Evolutionary conservation across 768 basidiomycete genomes (phyloP), one percentile per base, ranked within the genome.

Genomic region (Tulasnella calospora): DNA sequence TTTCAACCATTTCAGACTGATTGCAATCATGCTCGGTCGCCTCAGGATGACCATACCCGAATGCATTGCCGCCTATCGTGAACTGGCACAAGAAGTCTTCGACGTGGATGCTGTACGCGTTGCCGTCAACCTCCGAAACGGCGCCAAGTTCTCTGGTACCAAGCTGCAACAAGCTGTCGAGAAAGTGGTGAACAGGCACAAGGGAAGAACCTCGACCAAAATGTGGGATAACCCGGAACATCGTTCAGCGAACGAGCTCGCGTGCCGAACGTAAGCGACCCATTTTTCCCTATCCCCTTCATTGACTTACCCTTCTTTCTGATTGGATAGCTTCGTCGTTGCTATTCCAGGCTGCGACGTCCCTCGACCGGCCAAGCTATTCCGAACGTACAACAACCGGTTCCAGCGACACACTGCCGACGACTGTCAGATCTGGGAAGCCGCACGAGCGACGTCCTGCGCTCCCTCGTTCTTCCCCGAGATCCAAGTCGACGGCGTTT

Each of bases 21-120:
- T 85, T 23, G 85, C 85, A 2, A 81, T 86, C 23, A 85, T 86
- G 85, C 83, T 86, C 8, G 85, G 86, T 10, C 82, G 85, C 7
- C 82, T 86, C 13, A 82, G 82, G 19, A 85, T 85, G 83, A 51
- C 84, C 0, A 79, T 86, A 27, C 81, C 83, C 33, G 82, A 86
- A 74, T 85, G 84, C 76, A 83, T 84, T 46, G 71, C 80, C 3
- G 81, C 77, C 9, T 86, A 85, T 72, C 77, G 80, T 3, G 74
- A 71, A 10, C 74, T 86, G 12, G 81, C 84, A 15, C 80, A 80
- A 36, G 79, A 82, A 30, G 84, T 86, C 8, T 86, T 86, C 79
- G 78, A 41, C 21, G 30, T 51, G 3, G 19, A 46, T 74, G 8
- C 10, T 8, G 21, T 46, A 0, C 19, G 47, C 30, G 36, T 40